phyloP scores from a whole-genome alignment of 1,139 yeast genomes.

The Blastobotrys aristatus region DNA sequence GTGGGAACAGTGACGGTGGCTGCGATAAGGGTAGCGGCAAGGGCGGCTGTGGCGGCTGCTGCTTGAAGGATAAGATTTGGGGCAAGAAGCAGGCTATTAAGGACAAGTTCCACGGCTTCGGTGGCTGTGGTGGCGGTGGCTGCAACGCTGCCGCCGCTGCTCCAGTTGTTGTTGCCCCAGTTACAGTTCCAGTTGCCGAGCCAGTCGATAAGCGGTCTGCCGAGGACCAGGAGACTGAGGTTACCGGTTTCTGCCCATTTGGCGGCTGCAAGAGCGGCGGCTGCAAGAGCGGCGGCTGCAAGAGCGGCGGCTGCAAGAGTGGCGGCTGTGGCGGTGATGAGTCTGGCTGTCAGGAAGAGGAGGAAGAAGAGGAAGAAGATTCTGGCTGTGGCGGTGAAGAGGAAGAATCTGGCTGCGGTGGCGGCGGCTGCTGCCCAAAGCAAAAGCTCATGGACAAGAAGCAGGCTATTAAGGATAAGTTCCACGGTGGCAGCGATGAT shows the following conservation, averaged over 20 bases:
- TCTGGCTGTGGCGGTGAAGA: too few species aligned
- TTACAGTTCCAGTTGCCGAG: neutral
- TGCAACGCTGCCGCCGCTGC: neutral
- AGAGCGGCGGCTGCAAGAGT: neutral
- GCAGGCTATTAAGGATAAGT: too few species aligned
- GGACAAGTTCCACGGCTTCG: constrained; percentile 5
- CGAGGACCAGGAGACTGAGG: too few species aligned
- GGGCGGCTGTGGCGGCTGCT: neutral
- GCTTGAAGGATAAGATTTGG: neutral
- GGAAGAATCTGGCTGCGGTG: too few species aligned
- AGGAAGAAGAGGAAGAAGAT: too few species aligned
- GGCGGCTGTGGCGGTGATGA: neutral
- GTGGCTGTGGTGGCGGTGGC: neutral
- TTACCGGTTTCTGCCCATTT: too few species aligned
- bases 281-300: too few species aligned
- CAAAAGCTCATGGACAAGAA: too few species aligned
- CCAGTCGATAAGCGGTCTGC: neutral
- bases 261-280: too few species aligned
- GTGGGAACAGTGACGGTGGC: neutral
- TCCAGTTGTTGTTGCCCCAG: too few species aligned
- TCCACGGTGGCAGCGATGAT: neutral
- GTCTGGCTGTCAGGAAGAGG: neutral
- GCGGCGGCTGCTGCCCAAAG: too few species aligned
- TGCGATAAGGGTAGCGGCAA: neutral
- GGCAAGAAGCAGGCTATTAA: neutral